phyloP scores from a whole-genome alignment of 495 filamentous ascomycete species.

The Paragyromitra xinjiangensis region DNA sequence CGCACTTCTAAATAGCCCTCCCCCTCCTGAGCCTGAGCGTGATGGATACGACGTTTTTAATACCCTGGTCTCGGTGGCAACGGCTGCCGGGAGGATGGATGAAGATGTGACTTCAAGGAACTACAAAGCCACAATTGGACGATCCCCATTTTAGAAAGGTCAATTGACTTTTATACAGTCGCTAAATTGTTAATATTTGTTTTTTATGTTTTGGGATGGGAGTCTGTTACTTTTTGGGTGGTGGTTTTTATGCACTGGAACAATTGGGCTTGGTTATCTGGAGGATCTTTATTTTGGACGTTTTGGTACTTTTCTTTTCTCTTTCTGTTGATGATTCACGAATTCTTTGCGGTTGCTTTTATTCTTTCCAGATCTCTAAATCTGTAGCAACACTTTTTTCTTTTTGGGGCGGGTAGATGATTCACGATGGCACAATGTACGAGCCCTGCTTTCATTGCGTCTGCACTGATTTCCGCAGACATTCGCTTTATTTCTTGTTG shows the following conservation, averaged over 20 bases:
- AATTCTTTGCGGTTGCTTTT: conserved; percentile 26
- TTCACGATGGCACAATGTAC: conserved; percentile 32
- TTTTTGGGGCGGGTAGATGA: conserved; percentile 39
- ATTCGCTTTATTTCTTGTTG: conserved; percentile 15
- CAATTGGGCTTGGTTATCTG: conserved; percentile 29
- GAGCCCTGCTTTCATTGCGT: conserved; percentile 1
- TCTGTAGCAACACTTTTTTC: conserved; percentile 33
- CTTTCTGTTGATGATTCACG: conserved; percentile 42
- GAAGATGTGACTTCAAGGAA: conserved; percentile 33
- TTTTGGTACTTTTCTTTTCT: conserved; percentile 26
- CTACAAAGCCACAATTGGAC: conserved; percentile 9
- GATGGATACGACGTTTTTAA: conserved; percentile 42
- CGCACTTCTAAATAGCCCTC: conserved; percentile 35
- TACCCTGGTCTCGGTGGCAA: conserved; percentile 51
- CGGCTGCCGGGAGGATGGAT: conserved; percentile 49
- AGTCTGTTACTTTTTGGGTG: conserved; percentile 45
- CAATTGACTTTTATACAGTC: conserved; percentile 15
- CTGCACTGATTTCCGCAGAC: conserved; percentile 18
- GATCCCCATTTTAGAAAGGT: conserved; percentile 24
- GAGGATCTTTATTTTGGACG: conserved; percentile 38
- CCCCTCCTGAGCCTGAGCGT: conserved; percentile 16
- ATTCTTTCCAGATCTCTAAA: conserved; percentile 25
- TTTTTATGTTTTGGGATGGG: conserved; percentile 47
- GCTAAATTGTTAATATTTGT: conserved; percentile 48
- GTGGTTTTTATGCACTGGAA: conserved; percentile 43